These are phyloP conservation scores for Paxillus rubicundulus DNA, from an alignment of 768 basidiomycete species.

Conservation along the genomic window DNA sequence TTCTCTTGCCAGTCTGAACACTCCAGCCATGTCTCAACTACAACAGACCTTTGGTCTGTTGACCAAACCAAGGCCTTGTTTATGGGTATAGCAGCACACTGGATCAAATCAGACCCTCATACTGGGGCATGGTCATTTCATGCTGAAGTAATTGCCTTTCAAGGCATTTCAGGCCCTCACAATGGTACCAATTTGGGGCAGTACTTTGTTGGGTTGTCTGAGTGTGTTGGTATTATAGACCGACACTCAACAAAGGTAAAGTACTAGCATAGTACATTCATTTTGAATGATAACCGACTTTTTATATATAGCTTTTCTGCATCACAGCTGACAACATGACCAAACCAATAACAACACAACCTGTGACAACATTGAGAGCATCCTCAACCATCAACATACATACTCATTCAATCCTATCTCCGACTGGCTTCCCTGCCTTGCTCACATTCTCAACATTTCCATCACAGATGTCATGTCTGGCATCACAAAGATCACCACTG, in stretches of 20 bases:
- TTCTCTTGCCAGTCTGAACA: too few relatives aligned
- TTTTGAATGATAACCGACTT: background rate
- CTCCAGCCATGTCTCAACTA: constrained; percentile 8
- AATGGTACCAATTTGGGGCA: constrained; percentile 26
- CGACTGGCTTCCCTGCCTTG: constrained; percentile 26
- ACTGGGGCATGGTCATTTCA: constrained; percentile 18
- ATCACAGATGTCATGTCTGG: too few relatives aligned
- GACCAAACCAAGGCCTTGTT: constrained; percentile 13
- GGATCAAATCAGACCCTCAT: constrained; percentile 1
- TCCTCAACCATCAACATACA: background rate
- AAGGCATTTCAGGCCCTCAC: constrained; percentile 21
- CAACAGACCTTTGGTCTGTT: constrained; percentile 15
- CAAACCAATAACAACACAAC: constrained; percentile 20
- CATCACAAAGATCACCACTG: background rate
- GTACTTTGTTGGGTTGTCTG: constrained; percentile 15
- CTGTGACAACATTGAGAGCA: too few relatives aligned
- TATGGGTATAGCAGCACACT: constrained; percentile 1
- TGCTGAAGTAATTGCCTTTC: constrained; percentile 23
- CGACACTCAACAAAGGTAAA: constrained; percentile 21
- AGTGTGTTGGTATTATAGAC: constrained; percentile 19
- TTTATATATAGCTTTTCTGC: constrained; percentile 16
- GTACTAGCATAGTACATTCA: background rate
- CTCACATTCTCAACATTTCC: background rate
- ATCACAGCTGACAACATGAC: constrained; percentile 25
- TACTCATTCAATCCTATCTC: constrained; percentile 11